Evolutionary conservation across 208 protist genomes (phyloP), one percentile per base, ranked within the genome.

Genomic region (Trichomonas vaginalis): DNA sequence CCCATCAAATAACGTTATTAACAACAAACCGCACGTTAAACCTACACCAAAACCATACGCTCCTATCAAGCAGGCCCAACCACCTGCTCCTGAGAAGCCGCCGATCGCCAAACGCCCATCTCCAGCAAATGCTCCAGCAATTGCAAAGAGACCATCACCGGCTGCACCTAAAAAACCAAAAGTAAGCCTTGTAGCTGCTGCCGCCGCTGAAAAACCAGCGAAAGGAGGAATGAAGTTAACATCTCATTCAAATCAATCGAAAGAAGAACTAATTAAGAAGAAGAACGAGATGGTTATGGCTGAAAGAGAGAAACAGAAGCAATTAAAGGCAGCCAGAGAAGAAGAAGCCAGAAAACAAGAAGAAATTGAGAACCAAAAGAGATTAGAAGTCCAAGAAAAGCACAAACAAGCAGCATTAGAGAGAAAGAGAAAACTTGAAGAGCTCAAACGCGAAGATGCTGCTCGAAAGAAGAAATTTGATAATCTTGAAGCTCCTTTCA

Each of bases 401-500:
- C 10, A 90, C 35, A 37, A 1, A 48, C 3, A 90, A n/a, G 42
- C n/a, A 48, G 82, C 35, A 48, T 3, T 14, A 6, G 82, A 90
- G 42, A 46, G 82, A 90, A 90, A 90, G 42, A 37, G 1, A 15
- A 17, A 90, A 48, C 46, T 90, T 35, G 23, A 90, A 90, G n/a
- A 90, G 14, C 21, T 90, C 4, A 21, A 90, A 21, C 3, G n/a
- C 46, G 82, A 90, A n/a, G 82, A 35, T n/a, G n/a, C n/a, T n/a
- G 82, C 46, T 48, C 6, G 82, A 48, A 90, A 90, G 42, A 90
- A 90, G 82, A 90, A 90, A 48, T 90, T 45, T 32, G 82, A 90
- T 48, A 90, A 90, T n/a, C 42, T 90, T 48, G 82, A 90, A 90
- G 82, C 82, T 1, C 82, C 82, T 48, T 90, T 90, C 82, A 90